Percentiles rank a stretch among this genome's conserved stretches.
Conservation (phyloP, 2,329 filamentous ascomycete genomes). For the Alternaria ventricosa region DNA sequence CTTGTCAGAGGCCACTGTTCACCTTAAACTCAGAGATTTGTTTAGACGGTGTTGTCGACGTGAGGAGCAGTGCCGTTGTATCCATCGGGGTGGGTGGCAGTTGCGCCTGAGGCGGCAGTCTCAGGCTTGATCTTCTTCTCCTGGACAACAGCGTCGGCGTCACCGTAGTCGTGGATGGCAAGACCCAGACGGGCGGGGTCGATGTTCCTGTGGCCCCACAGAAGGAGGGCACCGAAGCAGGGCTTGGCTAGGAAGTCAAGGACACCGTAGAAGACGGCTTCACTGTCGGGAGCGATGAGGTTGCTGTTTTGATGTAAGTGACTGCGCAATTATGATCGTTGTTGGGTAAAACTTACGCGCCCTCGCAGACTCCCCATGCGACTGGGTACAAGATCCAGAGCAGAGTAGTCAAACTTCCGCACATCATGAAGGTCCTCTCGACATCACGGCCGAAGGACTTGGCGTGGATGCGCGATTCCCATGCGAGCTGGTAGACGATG, state of each 20-base stretch:
- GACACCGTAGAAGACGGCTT: constrained; percentile 72
- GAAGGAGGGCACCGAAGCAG: constrained; percentile 65
- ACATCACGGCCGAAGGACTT: constrained; percentile 61
- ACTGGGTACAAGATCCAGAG: constrained; percentile 69
- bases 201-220: constrained; percentile 69
- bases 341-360: constrained; percentile 5
- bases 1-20: background rate
- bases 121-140: constrained; percentile 33
- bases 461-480: constrained; percentile 64
- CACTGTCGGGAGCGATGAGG: constrained; percentile 68
- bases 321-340: background rate
- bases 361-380: constrained; percentile 68
- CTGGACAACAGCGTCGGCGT: constrained; percentile 40
- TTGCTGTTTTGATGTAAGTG: constrained; percentile 57
- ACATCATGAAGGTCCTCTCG: constrained; percentile 60
- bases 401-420: constrained; percentile 64
- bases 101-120: background rate
- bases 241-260: constrained; percentile 71
- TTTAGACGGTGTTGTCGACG: constrained; percentile 1
- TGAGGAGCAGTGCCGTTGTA: background rate
- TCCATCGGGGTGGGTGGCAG: background rate
- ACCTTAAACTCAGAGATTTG: background rate
- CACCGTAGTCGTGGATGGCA: constrained; percentile 56
- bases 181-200: constrained; percentile 64
- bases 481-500: constrained; percentile 65